A percentile compares a stretch with the other conserved stretches of the same genome.
Conservation (phyloP, 208 protist species). For the Trypanosoma platydactyli region DNA sequence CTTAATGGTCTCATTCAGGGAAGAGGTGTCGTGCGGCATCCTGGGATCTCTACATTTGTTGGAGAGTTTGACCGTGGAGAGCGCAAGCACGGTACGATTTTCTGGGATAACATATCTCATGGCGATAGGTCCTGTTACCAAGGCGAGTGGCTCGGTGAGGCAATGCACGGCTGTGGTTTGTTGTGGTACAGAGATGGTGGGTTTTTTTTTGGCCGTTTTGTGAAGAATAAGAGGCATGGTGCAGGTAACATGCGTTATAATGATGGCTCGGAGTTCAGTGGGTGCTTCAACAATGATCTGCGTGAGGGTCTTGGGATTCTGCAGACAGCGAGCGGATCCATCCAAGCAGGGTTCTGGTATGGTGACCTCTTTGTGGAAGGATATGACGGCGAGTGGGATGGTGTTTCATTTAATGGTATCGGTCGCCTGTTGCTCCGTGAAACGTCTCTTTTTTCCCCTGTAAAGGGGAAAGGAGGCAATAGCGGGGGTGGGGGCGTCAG, state of each 20-base stretch:
- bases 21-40: constrained; percentile 61
- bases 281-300: constrained; percentile 55
- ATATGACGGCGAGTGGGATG: constrained; percentile 90
- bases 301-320: constrained; percentile 71
- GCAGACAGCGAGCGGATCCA: constrained; percentile 52
- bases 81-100: constrained; percentile 73
- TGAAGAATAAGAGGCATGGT: constrained; percentile 61
- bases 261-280: constrained; percentile 74
- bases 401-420: constrained; percentile 62
- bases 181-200: constrained; percentile 83
- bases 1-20: constrained; percentile 87
- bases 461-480: neutral
- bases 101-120: constrained; percentile 40
- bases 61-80: constrained; percentile 78
- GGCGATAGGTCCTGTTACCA: constrained; percentile 65
- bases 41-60: constrained; percentile 71
- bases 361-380: constrained; percentile 70
- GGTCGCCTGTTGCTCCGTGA: constrained; percentile 42
- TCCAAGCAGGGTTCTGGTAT: constrained; percentile 62
- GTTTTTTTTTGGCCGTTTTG: constrained; percentile 78
- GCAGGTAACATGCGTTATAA: constrained; percentile 79
- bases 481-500: neutral
- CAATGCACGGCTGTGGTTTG: constrained; percentile 76
- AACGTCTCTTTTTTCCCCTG: neutral
- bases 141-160: constrained; percentile 83